A percentile compares a stretch with the other conserved stretches of the same genome.
Evolutionary conservation across 129 eudicot genomes (phyloP).

Genomic region (Ambrosia trifida): DNA sequence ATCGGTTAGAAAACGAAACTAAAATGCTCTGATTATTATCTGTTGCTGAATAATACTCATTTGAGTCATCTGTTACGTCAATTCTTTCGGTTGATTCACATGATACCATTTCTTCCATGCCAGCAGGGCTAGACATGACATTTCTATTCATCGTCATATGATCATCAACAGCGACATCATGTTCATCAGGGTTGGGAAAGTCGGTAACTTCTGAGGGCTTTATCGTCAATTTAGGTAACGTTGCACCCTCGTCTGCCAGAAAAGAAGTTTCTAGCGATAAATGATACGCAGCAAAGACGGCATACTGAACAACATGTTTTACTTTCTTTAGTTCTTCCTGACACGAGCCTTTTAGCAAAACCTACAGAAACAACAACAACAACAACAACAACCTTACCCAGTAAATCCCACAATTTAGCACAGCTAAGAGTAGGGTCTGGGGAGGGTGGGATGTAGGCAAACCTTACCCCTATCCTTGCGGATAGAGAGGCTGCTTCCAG

Average conservation of each 20-base stretch:
- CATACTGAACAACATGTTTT: slow-evolving; percentile 85
- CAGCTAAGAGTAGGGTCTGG: too few species aligned
- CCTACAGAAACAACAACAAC: slow-evolving; percentile 64
- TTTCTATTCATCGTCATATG: slow-evolving; percentile 28
- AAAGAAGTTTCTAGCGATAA: slow-evolving; percentile 90
- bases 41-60: slow-evolving; percentile 56
- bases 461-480: too few species aligned
- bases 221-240: slow-evolving; percentile 52
- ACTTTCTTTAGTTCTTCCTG: slow-evolving; percentile 82
- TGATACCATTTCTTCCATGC: slow-evolving; percentile 30
- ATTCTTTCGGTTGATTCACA: slow-evolving; percentile 32
- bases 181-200: slow-evolving; percentile 29
- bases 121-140: slow-evolving; percentile 25
- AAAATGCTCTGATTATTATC: slow-evolving; percentile 81
- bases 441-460: too few species aligned
- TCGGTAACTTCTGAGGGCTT: slow-evolving; percentile 36
- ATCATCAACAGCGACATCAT: slow-evolving; percentile 41
- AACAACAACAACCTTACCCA: too few species aligned
- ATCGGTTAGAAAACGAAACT: slow-evolving; percentile 87
- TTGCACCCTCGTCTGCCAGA: slow-evolving; percentile 96
- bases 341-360: slow-evolving; percentile 69
- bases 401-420: too few species aligned
- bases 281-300: slow-evolving; percentile 95
- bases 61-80: slow-evolving; percentile 39
- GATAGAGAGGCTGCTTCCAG: too few species aligned